Evolutionary conservation across 1,284 basidiomycete species (phyloP).

Genomic region (Ganoderma resinaceum): DNA sequence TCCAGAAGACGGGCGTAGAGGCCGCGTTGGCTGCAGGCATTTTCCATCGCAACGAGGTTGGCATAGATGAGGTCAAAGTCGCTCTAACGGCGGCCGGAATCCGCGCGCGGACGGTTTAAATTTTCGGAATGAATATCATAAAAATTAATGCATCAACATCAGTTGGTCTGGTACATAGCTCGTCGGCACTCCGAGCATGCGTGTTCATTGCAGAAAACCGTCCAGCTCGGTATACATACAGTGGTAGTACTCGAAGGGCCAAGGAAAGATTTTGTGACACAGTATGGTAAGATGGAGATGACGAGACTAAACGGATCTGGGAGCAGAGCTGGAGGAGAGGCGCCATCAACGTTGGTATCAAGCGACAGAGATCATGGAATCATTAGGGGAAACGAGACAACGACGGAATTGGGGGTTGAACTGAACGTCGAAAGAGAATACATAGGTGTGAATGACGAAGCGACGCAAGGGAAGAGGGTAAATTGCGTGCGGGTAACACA

Average conservation of each 20-base stretch:
- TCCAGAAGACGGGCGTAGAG: constrained; percentile 82
- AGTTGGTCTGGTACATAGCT: not conserved
- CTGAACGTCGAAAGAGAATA: constrained; percentile 12
- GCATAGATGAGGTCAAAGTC: constrained; percentile 75
- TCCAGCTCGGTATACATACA: constrained; percentile 30
- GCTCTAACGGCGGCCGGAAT: constrained; percentile 59
- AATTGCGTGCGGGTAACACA: constrained; percentile 7
- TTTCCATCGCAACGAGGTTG: constrained; percentile 92
- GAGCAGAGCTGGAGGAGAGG: constrained; percentile 15
- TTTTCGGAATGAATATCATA: not conserved
- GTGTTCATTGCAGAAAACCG: constrained; percentile 18
- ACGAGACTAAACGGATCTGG: constrained; percentile 4
- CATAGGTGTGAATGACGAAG: constrained; percentile 16
- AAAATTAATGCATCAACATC: constrained; percentile 14
- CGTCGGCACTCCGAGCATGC: constrained; percentile 8
- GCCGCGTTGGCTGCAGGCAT: constrained; percentile 97
- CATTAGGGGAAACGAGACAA: constrained; percentile 8
- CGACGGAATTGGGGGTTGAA: not conserved
- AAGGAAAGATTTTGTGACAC: constrained; percentile 22
- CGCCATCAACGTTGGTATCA: constrained; percentile 24
- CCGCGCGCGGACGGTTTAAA: constrained; percentile 43
- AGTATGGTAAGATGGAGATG: constrained; percentile 26
- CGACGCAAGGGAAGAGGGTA: constrained; percentile 8
- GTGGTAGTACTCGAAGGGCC: constrained; percentile 6
- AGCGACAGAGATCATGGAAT: constrained; percentile 20